phyloP scores from a whole-genome alignment of 495 filamentous ascomycete genomes.

The Lasiosphaeris hirsuta region DNA sequence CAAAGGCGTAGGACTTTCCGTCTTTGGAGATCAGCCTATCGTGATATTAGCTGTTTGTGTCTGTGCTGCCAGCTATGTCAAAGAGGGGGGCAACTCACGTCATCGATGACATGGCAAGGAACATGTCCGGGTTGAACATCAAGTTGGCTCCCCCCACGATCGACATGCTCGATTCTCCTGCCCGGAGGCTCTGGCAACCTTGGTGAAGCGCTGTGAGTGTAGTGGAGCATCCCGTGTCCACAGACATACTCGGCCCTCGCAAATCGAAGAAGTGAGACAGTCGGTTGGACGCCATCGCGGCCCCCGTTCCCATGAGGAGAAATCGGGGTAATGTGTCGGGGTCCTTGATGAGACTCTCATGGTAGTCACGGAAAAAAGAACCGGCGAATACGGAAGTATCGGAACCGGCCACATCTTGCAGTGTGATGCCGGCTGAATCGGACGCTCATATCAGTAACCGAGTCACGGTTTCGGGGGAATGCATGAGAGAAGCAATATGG shows the following conservation, averaged over 20 bases:
- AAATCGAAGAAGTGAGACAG: constrained; percentile 58
- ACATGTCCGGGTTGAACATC: constrained; percentile 33
- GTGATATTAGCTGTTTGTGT: background rate
- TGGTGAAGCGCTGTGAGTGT: constrained; percentile 50
- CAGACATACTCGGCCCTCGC: constrained; percentile 52
- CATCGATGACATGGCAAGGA: constrained; percentile 35
- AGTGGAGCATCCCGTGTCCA: constrained; percentile 60
- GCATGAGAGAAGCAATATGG: background rate
- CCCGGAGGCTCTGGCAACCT: constrained; percentile 48
- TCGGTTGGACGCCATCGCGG: constrained; percentile 50
- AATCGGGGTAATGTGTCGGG: constrained; percentile 34
- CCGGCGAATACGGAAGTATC: constrained; percentile 45
- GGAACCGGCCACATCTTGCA: constrained; percentile 32
- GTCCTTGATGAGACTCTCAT: constrained; percentile 37
- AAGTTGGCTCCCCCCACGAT: constrained; percentile 43
- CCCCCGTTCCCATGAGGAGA: constrained; percentile 50
- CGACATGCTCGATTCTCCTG: constrained; percentile 45
- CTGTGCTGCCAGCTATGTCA: background rate
- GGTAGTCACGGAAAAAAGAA: constrained; percentile 43
- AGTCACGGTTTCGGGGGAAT: too few relatives aligned
- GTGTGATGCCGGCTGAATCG: constrained; percentile 30
- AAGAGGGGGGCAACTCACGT: constrained; percentile 10
- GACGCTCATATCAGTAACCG: background rate
- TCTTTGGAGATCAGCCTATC: constrained; percentile 28
- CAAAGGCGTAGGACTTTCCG: constrained; percentile 40